Base-by-base conservation (phyloP, 768 basidiomycete genomes). In the Hygrocybe punicea region DNA sequence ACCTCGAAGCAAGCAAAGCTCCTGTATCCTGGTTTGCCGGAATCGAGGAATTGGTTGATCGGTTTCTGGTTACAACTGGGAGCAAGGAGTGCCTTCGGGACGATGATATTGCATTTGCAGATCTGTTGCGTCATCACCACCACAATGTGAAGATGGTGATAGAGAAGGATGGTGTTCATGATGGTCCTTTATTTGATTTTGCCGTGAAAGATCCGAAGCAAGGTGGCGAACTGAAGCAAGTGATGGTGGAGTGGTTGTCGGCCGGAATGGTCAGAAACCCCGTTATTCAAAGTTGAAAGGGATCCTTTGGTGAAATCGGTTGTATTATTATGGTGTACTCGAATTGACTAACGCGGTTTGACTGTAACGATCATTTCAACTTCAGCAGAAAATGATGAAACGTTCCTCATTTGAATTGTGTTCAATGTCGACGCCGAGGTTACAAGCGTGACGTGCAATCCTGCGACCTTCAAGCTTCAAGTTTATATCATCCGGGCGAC, bases 1-100 rank as follows among this genome's bases (percentile, higher is more conserved):
- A 70, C 52, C 54, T 70, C 25, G 67, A 73, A 37, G 47, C 66
- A 1, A 55, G 60, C 47, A 65, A 59, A 42, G 68, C 67, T 6
- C 67, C 67, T 8, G 56, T 56, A 16, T 57, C 53, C 24, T 75
- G 74, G 74, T 68, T 71, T 42, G 53, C 60, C 7, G 71, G 68
- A 4, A 51, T 68, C 3, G 68, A 67, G 16, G 51, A 37, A 25
- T 46, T 60, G 35, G 65, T 70, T 6, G 60, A 61, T 33, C 57
- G 63, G 42, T 42, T 72, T 9, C 56, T 75, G 11, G 63, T 75
- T 4, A 68, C 68, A 1, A 64, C 60, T 3, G 73, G 73, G 17
- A 62, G 55, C 4, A 55, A 60, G 7, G 73, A 73, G 52, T 57
- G 63, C 19, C 55, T 73, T 52, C 57, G 59, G 35, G 69, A 71